A percentile compares a stretch with the other conserved stretches of the same genome.
Evolutionary conservation across 1,284 basidiomycete species (phyloP).

Genomic region (Athelia sp.): DNA sequence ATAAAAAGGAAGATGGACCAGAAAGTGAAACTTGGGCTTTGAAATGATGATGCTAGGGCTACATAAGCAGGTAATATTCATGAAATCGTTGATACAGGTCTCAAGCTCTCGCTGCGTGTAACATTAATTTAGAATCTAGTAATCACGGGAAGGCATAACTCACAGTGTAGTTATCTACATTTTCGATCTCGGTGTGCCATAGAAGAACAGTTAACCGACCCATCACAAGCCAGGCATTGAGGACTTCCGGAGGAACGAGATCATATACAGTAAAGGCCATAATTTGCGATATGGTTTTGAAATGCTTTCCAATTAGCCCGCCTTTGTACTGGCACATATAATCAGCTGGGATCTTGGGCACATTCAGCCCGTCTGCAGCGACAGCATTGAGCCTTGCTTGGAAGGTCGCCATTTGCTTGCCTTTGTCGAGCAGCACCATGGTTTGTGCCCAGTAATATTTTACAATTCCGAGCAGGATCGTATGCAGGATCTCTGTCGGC

Average conservation of each 20-base stretch:
- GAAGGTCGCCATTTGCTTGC: background rate
- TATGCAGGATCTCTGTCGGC: constrained; percentile 20
- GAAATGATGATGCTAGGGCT: background rate
- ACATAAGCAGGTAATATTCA: background rate
- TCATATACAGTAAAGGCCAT: constrained; percentile 7
- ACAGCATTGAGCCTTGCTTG: constrained; percentile 5
- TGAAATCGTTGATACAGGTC: too few relatives aligned
- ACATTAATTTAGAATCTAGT: too few relatives aligned
- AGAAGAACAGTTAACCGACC: constrained; percentile 7
- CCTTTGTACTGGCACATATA: constrained; percentile 10
- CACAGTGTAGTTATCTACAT: constrained; percentile 6
- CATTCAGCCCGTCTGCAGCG: constrained; percentile 2
- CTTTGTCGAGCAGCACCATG: background rate
- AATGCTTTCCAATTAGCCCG: constrained; percentile 12
- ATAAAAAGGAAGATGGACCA: constrained; percentile 8
- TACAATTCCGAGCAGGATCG: constrained; percentile 18
- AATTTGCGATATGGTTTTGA: constrained; percentile 9
- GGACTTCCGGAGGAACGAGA: constrained; percentile 6
- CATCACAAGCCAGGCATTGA: constrained; percentile 5
- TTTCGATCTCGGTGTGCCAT: constrained; percentile 9
- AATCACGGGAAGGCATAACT: background rate
- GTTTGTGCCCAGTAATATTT: constrained; percentile 18
- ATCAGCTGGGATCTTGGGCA: background rate
- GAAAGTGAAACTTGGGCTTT: constrained; percentile 12
- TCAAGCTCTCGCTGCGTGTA: too few relatives aligned